Conservation (phyloP, 1,139 yeast species). For the Saccharomycopsis hybrid region DNA sequence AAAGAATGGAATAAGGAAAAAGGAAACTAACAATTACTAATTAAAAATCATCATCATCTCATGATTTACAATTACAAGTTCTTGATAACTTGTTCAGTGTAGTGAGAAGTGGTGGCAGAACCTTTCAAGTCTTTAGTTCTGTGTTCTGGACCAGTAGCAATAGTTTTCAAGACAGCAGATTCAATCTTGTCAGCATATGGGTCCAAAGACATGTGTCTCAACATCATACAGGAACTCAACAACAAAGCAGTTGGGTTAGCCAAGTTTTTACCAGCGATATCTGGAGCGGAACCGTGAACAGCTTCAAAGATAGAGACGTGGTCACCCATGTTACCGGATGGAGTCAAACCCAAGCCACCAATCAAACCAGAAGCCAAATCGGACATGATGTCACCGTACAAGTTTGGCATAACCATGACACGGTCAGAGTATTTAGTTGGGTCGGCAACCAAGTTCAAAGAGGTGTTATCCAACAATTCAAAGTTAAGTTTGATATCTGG, state of each 20-base stretch:
- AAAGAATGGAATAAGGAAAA: too few species aligned
- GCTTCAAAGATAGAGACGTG: conserved; percentile 97
- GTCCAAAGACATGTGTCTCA: conserved; percentile 92
- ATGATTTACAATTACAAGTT: conserved; percentile 35
- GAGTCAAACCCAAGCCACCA: conserved; percentile 97
- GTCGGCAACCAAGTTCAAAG: conserved; percentile 82
- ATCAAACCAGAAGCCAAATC: conserved; percentile 95
- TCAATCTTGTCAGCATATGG: conserved; percentile 78
- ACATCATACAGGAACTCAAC: conserved; percentile 96
- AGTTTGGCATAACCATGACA: conserved; percentile 99
- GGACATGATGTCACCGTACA: conserved; percentile 97
- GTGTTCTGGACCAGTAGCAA: conserved; percentile 89
- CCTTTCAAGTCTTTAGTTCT: conserved; percentile 98
- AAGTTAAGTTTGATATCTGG: conserved; percentile 79
- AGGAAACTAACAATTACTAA: too few species aligned
- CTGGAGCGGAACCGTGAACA: conserved; percentile 98
- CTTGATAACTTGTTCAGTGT: conserved; percentile 73
- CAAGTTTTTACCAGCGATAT: conserved; percentile 94
- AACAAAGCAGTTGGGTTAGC: conserved; percentile 98
- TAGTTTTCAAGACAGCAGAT: conserved; percentile 81
- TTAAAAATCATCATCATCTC: too few species aligned
- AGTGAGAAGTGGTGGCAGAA: conserved; percentile 77
- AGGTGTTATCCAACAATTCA: conserved; percentile 93
- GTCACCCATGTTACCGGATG: conserved; percentile 99
- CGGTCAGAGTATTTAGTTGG: conserved; percentile 76